A percentile compares a stretch with the other conserved stretches of the same genome.
Conservation (phyloP, 2,329 filamentous ascomycete species). For the Ascosphaera apis region DNA sequence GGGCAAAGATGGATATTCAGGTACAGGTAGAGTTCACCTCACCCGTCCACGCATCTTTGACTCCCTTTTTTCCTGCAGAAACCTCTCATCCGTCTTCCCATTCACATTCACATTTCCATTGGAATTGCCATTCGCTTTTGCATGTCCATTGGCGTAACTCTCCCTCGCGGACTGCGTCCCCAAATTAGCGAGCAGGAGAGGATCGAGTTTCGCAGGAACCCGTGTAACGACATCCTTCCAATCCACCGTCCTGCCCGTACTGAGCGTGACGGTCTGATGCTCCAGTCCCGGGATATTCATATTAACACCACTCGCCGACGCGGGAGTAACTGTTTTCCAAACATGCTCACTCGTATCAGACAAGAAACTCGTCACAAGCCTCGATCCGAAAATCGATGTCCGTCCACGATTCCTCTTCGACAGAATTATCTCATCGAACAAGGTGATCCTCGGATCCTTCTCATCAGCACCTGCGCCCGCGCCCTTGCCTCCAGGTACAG, state of each 20-base stretch:
- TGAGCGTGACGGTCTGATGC: not conserved
- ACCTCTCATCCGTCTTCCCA: too few species aligned
- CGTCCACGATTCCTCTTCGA: constrained; percentile 40
- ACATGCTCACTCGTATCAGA: constrained; percentile 39
- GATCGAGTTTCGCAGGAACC: constrained; percentile 65
- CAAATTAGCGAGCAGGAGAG: constrained; percentile 10
- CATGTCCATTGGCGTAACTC: too few species aligned
- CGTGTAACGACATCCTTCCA: constrained; percentile 27
- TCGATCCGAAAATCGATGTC: constrained; percentile 30
- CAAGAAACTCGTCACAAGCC: constrained; percentile 30
- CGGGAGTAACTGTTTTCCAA: constrained; percentile 38
- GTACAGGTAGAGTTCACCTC: too few species aligned
- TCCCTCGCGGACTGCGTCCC: not conserved
- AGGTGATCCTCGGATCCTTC: constrained; percentile 32
- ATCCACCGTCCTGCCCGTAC: constrained; percentile 13
- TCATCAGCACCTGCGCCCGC: constrained; percentile 10
- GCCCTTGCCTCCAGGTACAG: constrained; percentile 12
- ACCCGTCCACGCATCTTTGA: too few species aligned
- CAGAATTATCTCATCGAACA: constrained; percentile 42
- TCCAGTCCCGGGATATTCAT: constrained; percentile 18
- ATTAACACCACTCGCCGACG: constrained; percentile 29
- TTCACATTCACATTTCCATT: too few species aligned
- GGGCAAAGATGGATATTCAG: constrained; percentile 1
- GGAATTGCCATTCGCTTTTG: too few species aligned
- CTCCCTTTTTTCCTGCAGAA: too few species aligned